These are phyloP conservation scores for Copromyces sp. DNA, from an alignment of 495 filamentous ascomycete species.

Conservation along the genomic window DNA sequence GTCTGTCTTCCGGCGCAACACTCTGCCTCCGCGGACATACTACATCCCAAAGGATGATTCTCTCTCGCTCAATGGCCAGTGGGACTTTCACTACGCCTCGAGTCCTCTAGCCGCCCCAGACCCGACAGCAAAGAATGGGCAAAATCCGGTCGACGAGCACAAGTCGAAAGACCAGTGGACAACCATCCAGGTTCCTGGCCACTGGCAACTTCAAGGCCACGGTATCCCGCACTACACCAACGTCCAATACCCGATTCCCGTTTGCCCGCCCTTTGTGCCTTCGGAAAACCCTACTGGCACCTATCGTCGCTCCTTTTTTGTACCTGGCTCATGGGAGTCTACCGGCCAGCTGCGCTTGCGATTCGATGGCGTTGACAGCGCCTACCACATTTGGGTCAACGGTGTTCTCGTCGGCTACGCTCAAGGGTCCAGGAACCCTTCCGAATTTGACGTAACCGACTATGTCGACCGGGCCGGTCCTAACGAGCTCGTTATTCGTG, in stretches of 20 bases:
- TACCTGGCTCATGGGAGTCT: constrained; percentile 30
- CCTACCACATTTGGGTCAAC: constrained; percentile 57
- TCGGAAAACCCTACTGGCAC: constrained; percentile 51
- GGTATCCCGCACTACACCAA: constrained; percentile 55
- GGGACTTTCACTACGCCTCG: constrained; percentile 47
- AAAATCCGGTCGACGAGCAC: not conserved
- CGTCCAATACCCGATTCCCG: constrained; percentile 48
- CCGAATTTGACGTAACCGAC: constrained; percentile 50
- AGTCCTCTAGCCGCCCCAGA: constrained; percentile 39
- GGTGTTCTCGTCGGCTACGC: constrained; percentile 48
- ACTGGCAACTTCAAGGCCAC: constrained; percentile 58
- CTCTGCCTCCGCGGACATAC: constrained; percentile 40
- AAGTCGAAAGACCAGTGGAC: constrained; percentile 30
- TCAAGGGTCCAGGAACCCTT: constrained; percentile 52
- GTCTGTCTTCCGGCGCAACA: constrained; percentile 38
- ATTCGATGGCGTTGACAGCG: constrained; percentile 59
- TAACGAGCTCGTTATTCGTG: constrained; percentile 46
- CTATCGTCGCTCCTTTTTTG: constrained; percentile 45
- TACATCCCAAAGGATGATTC: constrained; percentile 33
- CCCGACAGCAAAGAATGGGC: constrained; percentile 13
- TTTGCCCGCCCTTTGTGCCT: constrained; percentile 47
- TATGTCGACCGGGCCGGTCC: constrained; percentile 27
- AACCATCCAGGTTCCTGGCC: constrained; percentile 47
- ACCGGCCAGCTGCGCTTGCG: constrained; percentile 43
- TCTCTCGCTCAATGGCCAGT: constrained; percentile 44